Conservation (phyloP, 2,329 filamentous ascomycete species). For the Lecanicillium sp. region DNA sequence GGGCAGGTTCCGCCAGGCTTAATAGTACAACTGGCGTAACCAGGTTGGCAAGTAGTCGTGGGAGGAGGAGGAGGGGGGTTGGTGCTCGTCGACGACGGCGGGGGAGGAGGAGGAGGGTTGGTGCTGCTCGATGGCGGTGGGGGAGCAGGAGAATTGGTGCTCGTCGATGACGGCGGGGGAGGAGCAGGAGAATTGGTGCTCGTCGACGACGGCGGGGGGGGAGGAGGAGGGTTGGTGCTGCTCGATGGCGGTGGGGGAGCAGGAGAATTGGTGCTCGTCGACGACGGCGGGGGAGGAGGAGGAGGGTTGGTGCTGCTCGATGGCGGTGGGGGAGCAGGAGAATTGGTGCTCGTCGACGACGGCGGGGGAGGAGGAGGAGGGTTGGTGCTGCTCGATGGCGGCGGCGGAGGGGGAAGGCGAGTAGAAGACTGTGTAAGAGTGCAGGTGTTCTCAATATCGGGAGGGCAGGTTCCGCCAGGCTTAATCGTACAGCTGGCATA, state of each 20-base stretch:
- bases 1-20: not conserved
- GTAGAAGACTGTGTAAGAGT: not conserved
- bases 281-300: too few species aligned
- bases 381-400: not conserved
- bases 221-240: too few species aligned
- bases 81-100: not conserved
- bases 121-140: not conserved
- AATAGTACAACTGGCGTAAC: not conserved
- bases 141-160: too few species aligned
- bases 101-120: not conserved
- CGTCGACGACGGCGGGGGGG: too few species aligned
- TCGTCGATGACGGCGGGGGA: too few species aligned
- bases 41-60: not conserved
- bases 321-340: not conserved
- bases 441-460: not conserved
- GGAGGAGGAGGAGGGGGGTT: not conserved
- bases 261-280: not conserved
- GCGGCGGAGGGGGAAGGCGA: not conserved
- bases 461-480: conserved; percentile 1
- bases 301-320: too few species aligned
- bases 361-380: not conserved
- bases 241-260: not conserved
- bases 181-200: not conserved
- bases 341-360: not conserved
- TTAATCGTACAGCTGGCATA: conserved; percentile 1